phyloP scores from a whole-genome alignment of 2,329 filamentous ascomycete species.

The Aureobasidium subglaciale region DNA sequence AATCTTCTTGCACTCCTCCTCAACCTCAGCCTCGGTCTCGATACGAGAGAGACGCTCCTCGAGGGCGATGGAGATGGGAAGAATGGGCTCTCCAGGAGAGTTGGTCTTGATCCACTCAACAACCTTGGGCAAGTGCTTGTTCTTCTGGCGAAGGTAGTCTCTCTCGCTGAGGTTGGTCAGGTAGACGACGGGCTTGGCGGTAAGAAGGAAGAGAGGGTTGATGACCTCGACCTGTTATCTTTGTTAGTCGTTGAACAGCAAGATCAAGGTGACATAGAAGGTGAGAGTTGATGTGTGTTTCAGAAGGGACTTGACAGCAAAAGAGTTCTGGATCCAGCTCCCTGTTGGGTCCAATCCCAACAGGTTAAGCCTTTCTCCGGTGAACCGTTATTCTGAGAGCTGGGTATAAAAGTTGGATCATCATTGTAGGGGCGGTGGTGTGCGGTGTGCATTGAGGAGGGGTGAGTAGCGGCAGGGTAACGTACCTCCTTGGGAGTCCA shows the following conservation, averaged over 20 bases:
- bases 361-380: constrained; percentile 12
- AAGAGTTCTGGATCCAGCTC: constrained; percentile 11
- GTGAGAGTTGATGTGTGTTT: constrained; percentile 17
- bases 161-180: constrained; percentile 95
- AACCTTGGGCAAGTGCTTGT: constrained; percentile 93
- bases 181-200: constrained; percentile 94
- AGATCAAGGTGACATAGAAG: background rate
- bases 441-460: constrained; percentile 19
- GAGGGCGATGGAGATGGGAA: constrained; percentile 86
- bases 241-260: constrained; percentile 17
- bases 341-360: constrained; percentile 53
- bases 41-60: constrained; percentile 86
- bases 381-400: constrained; percentile 58
- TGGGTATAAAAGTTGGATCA: constrained; percentile 99
- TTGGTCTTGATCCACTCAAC: constrained; percentile 94
- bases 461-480: constrained; percentile 24
- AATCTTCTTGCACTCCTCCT: constrained; percentile 82
- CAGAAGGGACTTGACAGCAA: constrained; percentile 37
- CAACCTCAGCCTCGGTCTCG: constrained; percentile 66
- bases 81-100: constrained; percentile 78
- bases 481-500: constrained; percentile 95
- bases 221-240: constrained; percentile 79
- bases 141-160: constrained; percentile 98
- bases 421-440: constrained; percentile 54
- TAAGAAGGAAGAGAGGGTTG: constrained; percentile 90